A percentile compares a stretch with the other conserved stretches of the same genome.
Evolutionary conservation across 78 protist genomes (phyloP).

Genomic region (Cavenderia fasciculata): DNA sequence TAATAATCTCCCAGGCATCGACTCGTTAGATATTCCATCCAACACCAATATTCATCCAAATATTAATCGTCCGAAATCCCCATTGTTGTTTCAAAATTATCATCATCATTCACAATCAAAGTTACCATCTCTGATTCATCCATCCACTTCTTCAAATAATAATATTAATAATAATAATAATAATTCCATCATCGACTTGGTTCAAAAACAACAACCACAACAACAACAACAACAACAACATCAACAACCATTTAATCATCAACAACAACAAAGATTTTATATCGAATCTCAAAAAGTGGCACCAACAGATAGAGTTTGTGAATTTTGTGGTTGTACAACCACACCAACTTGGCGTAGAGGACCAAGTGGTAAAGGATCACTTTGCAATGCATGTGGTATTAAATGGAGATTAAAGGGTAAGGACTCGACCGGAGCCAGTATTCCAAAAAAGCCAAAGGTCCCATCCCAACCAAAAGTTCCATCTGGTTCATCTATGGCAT

Average conservation of each 20-base stretch:
- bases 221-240: slow-evolving; percentile 1
- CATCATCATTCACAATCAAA: too few relatives aligned
- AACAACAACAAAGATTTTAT: not conserved
- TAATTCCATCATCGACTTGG: not conserved
- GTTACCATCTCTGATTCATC: too few relatives aligned
- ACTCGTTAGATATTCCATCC: too few relatives aligned
- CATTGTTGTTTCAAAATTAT: too few relatives aligned
- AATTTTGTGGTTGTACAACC: slow-evolving; percentile 56
- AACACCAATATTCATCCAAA: too few relatives aligned
- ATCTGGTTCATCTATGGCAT: too few relatives aligned
- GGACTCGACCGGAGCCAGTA: slow-evolving; percentile 48
- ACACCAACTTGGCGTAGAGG: slow-evolving; percentile 85
- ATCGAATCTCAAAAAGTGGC: not conserved
- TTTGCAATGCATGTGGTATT: slow-evolving; percentile 83
- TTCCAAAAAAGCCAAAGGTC: slow-evolving; percentile 17
- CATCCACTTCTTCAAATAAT: too few relatives aligned
- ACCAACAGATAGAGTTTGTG: slow-evolving; percentile 51
- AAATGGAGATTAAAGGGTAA: slow-evolving; percentile 80
- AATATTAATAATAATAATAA: slow-evolving; percentile 5
- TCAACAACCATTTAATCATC: too few relatives aligned
- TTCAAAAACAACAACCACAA: too few relatives aligned
- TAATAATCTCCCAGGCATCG: too few relatives aligned
- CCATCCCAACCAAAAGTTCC: not conserved
- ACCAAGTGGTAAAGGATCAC: slow-evolving; percentile 79
- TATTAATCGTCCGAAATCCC: too few relatives aligned